Conservation (phyloP, 768 basidiomycete genomes). For the Naematelia aurantialba region DNA sequence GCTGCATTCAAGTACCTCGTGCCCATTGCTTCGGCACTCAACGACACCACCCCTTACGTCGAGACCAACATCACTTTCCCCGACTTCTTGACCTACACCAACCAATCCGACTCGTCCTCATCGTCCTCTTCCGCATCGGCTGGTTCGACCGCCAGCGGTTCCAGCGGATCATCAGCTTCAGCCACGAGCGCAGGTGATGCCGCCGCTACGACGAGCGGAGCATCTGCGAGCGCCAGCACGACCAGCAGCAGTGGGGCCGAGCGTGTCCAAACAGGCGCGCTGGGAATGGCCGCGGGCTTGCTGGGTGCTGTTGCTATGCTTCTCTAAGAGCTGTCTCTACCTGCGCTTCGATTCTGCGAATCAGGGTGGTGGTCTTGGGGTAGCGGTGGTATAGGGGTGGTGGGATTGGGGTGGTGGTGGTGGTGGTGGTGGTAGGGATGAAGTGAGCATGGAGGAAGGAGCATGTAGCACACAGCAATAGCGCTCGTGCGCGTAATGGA, state of each 20-base stretch:
- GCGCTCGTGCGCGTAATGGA: neutral
- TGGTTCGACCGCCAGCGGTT: neutral
- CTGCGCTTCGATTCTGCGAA: no score
- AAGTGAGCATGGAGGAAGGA: neutral
- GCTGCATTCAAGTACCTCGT: conserved; percentile 40
- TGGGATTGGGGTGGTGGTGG: neutral
- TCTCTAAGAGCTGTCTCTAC: no score
- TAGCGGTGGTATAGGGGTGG: neutral
- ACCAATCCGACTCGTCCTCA: neutral
- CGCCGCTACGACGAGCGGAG: neutral
- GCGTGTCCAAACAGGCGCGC: neutral
- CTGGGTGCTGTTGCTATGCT: neutral
- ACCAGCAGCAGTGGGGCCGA: neutral
- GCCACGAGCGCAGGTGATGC: neutral
- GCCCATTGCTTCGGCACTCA: conserved; percentile 41
- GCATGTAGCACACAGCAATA: neutral
- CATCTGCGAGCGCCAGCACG: neutral
- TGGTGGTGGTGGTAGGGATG: neutral
- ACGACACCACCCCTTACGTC: conserved; percentile 47
- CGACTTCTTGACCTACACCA: conserved; percentile 28
- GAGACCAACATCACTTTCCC: conserved; percentile 42
- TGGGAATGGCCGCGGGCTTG: neutral
- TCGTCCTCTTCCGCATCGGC: neutral
- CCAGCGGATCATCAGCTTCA: neutral
- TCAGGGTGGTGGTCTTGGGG: no score